Percentiles rank a stretch among this genome's conserved stretches.
Evolutionary conservation across 805 yeast genomes (phyloP).

Genomic region (Pichia paraexigua): DNA sequence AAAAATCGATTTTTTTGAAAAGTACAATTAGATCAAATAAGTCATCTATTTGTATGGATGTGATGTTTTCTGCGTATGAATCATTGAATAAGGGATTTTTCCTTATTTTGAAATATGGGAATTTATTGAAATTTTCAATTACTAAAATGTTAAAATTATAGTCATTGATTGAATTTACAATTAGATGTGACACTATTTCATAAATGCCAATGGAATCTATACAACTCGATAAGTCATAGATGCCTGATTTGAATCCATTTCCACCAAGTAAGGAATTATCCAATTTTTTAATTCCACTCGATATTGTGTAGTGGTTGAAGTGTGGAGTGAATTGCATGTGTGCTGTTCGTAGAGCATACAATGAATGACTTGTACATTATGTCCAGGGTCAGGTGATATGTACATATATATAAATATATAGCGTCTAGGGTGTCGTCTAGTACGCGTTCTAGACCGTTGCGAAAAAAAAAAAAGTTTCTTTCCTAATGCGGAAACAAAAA

Average conservation of each 20-base stretch:
- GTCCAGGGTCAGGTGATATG: no score
- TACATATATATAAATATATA: no score
- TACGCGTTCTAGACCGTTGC: no score
- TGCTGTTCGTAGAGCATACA: no score
- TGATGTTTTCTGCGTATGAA: constrained; percentile 8
- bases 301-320: neutral
- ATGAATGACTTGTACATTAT: no score
- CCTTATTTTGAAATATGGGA: constrained; percentile 24
- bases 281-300: constrained; percentile 15
- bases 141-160: constrained; percentile 10
- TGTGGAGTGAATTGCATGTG: neutral
- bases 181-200: constrained; percentile 17
- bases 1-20: constrained; percentile 15
- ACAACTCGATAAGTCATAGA: constrained; percentile 23
- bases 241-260: constrained; percentile 18
- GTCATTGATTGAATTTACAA: neutral
- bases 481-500: no score
- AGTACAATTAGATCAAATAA: constrained; percentile 18
- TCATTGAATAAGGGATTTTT: constrained; percentile 2
- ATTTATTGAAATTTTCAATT: constrained; percentile 11
- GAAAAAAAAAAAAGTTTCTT: no score
- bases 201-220: constrained; percentile 24
- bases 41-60: constrained; percentile 12
- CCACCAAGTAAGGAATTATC: constrained; percentile 15
- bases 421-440: no score